Evolutionary conservation across 345 rosid genomes (phyloP).

Genomic region (Ricinus communis): DNA sequence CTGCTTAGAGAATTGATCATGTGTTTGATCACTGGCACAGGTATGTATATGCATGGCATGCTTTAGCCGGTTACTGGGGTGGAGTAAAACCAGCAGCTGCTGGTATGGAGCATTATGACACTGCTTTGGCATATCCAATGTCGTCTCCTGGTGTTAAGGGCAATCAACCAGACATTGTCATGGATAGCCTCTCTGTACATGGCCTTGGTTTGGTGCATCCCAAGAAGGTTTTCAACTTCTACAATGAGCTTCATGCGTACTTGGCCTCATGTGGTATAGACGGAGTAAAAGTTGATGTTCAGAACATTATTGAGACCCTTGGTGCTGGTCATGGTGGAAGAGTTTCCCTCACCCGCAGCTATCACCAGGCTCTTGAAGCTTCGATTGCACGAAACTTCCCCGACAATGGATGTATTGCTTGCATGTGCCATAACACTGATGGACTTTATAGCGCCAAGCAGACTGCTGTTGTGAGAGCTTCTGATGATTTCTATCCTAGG

Average conservation of each 20-base stretch:
- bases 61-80: conserved; percentile 98
- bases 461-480: conserved; percentile 90
- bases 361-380: conserved; percentile 85
- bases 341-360: conserved; percentile 88
- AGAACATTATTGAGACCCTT: conserved; percentile 90
- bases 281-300: conserved; percentile 97
- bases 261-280: conserved; percentile 92
- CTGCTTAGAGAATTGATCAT: too few relatives aligned
- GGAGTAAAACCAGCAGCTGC: conserved; percentile 92
- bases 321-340: conserved; percentile 97
- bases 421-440: conserved; percentile 98
- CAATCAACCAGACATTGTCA: conserved; percentile 91
- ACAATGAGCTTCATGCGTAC: conserved; percentile 93
- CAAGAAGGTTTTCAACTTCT: conserved; percentile 86
- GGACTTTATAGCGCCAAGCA: conserved; percentile 91
- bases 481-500: conserved; percentile 88
- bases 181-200: conserved; percentile 85
- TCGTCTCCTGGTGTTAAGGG: conserved; percentile 85
- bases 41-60: conserved; percentile 93
- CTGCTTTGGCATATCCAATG: conserved; percentile 83
- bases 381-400: conserved; percentile 74
- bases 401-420: conserved; percentile 91
- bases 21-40: conserved; percentile 26
- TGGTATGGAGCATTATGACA: conserved; percentile 95
- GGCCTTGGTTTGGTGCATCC: conserved; percentile 97